phyloP scores from a whole-genome alignment of 805 yeast genomes.

The Kuraishia floccosa region DNA sequence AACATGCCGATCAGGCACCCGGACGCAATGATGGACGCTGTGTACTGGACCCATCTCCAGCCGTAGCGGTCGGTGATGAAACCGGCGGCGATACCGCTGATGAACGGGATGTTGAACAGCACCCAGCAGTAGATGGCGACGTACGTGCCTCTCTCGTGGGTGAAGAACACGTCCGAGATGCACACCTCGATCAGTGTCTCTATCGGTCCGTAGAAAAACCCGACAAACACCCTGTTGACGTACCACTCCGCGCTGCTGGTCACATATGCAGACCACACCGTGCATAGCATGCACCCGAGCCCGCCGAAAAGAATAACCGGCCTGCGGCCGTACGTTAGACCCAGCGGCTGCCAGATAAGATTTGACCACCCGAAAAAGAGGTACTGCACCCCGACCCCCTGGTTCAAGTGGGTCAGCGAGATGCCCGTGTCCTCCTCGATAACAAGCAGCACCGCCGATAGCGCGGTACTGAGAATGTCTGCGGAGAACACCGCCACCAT shows the following conservation, averaged over 20 bases:
- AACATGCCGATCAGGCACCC: conserved; percentile 21
- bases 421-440: conserved; percentile 4
- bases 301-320: conserved; percentile 6
- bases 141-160: conserved; percentile 22
- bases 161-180: conserved; percentile 26
- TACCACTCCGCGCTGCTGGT: conserved; percentile 7
- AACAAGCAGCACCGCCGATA: conserved; percentile 8
- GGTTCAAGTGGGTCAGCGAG: conserved; percentile 14
- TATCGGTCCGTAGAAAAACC: conserved; percentile 4
- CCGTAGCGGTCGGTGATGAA: conserved; percentile 29
- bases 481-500: conserved; percentile 21
- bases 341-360: conserved; percentile 13
- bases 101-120: conserved; percentile 30
- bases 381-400: conserved; percentile 16
- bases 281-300: conserved; percentile 7
- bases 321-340: conserved; percentile 12
- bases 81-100: conserved; percentile 39
- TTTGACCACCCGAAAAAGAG: conserved; percentile 18
- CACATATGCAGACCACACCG: conserved; percentile 11
- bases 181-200: conserved; percentile 29
- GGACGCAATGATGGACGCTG: conserved; percentile 29
- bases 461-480: conserved; percentile 35
- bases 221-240: conserved; percentile 2
- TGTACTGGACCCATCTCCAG: conserved; percentile 35
- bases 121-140: conserved; percentile 30